Evolutionary conservation across 257 asterid genomes (phyloP).

Genomic region (Scutellaria barbata): DNA sequence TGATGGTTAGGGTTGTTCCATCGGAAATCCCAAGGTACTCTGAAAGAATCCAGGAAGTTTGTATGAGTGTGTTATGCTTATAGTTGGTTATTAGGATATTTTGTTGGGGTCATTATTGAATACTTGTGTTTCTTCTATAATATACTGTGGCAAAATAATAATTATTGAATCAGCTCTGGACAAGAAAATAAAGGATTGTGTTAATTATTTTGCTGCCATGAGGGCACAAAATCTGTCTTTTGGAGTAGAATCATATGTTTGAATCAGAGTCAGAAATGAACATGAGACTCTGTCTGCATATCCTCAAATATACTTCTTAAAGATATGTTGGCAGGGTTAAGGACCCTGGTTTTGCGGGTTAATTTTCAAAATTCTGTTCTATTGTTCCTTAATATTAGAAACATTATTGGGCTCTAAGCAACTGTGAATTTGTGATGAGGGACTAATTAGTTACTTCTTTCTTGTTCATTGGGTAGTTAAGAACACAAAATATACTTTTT

Average conservation of each 20-base stretch:
- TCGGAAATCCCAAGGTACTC: not conserved
- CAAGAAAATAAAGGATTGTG: not conserved
- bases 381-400: not conserved
- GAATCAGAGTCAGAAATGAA: no score
- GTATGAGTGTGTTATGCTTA: not conserved
- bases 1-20: not conserved
- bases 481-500: not conserved
- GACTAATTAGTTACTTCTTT: not conserved
- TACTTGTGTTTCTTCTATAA: conserved; percentile 9
- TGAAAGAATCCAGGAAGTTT: not conserved
- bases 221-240: not conserved
- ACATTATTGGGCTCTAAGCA: not conserved
- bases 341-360: not conserved
- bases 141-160: not conserved
- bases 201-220: not conserved
- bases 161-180: conserved; percentile 20
- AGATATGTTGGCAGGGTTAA: not conserved
- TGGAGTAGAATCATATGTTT: no score
- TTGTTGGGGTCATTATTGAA: not conserved
- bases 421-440: not conserved
- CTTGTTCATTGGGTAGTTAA: not conserved
- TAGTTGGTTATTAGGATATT: not conserved
- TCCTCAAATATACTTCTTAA: not conserved
- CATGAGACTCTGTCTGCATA: not conserved
- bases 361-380: not conserved